Base-by-base conservation (phyloP, 768 basidiomycete species). In the Nidularia pulvinata region DNA sequence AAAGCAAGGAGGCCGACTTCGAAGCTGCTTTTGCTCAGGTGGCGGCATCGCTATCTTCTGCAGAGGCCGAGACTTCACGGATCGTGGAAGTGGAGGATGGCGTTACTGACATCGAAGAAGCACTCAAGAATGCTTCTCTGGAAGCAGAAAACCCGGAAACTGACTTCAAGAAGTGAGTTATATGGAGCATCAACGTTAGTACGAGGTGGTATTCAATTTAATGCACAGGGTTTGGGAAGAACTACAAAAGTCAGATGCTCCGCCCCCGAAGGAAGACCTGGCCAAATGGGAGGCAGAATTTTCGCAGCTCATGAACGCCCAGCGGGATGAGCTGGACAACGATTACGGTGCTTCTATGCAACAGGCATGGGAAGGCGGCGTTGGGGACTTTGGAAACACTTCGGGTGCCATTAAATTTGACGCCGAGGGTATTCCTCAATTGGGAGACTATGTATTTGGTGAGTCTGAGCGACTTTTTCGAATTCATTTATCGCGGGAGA, bases 241-340 rank as follows among this genome's bases (percentile, higher is more conserved):
- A 35, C 65, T 87, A 30, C 83, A 82, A 60, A 75, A 80, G 50
- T 85, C 84, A 1, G 81, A 81, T 25, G 54, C 79, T 22, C 80
- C 84, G 2, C 82, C 85, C 1, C 75, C 81, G 4, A 62, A 74
- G 22, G 86, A 84, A 64, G 88, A 91, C 54, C 65, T 90, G 52
- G 82, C 84, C 1, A 86, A 85, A 66, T 93, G 91, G 91, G 92
- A 93, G 67, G 81, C 89, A 5, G 85, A 93, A 65, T 88, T 93
- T 57, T 86, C 88, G 63, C 85, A 91, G 55, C 70, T 91, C 42
- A 89, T 93, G 88, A 77, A 76, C 34, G 65, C 79, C 7, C 78
- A 86, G 54, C 81, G 88, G 33, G 85, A 89, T 30, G 85, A 86
- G 33, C 66, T 83, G 1, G 83, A 86, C n/a, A 67, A 73, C 51